A percentile compares a stretch with the other conserved stretches of the same genome.
Evolutionary conservation across 208 protist genomes (phyloP).

Genomic region (Tetramitus jugosus): DNA sequence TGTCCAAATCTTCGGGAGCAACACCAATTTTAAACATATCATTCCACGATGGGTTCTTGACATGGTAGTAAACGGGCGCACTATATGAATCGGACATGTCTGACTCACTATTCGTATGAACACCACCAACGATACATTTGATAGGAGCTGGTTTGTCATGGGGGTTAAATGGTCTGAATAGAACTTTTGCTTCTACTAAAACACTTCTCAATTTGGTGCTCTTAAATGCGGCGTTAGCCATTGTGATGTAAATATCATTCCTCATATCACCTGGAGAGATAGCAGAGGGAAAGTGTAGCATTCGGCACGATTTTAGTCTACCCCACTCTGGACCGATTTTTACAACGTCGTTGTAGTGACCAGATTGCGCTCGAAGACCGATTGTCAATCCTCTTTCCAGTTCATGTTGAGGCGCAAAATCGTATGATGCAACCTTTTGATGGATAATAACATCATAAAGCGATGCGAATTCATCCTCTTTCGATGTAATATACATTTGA

Average conservation of each 20-base stretch:
- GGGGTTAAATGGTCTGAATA: neutral
- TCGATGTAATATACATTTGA: neutral
- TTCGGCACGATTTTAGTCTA: neutral
- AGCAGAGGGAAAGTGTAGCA: neutral
- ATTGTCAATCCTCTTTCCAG: too few species aligned
- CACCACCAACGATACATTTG: neutral
- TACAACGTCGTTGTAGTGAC: too few species aligned
- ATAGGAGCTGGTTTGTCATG: too few species aligned
- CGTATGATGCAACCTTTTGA: neutral
- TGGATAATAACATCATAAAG: neutral
- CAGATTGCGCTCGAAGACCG: too few species aligned
- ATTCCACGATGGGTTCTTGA: neutral
- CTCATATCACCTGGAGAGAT: neutral
- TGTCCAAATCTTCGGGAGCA: neutral
- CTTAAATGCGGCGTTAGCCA: neutral
- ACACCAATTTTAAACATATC: neutral
- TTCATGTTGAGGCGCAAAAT: neutral
- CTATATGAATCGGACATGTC: neutral
- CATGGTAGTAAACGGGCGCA: neutral
- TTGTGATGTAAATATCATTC: conserved; percentile 22
- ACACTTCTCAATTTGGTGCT: neutral
- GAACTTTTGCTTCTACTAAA: neutral
- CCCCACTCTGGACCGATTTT: too few species aligned
- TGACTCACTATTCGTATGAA: neutral
- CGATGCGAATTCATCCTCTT: neutral